Base-by-base conservation (phyloP, 371 early-diverging fungal species). In the Haplosporangium sp. region DNA sequence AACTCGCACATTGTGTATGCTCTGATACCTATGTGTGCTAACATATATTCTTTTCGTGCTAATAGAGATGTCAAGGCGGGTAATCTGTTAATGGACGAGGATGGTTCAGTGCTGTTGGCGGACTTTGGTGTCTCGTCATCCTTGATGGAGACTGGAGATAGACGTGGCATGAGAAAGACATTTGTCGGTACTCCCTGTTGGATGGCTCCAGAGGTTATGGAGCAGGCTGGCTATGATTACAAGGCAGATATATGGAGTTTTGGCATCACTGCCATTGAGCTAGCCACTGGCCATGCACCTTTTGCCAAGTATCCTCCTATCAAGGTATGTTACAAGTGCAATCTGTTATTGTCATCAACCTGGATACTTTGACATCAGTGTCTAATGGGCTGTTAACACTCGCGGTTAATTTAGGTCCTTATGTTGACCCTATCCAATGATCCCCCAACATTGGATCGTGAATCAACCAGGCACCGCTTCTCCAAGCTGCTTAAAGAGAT, bases 171-270 rank as follows among this genome's bases (percentile, higher is more conserved):
- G 74, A 79, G 96, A 68, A 94, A 93, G 83, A 96, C 96, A 0
- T 96, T 96, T 90, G 96, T 95, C 13, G 96, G 95, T 16, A 95
- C 95, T 63, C 95, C 95, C 16, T 95, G 95, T 68, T 95, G 94
- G 95, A 97, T 97, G 94, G 96, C 95, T 10, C 94, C 94, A 10
- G 94, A 88, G 62, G 84, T 85, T 23, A 86, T 87, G 86, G 84
- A 84, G 53, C 87, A 73, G 73, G 86, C 89, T 9, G 93, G 91
- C 7, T 96, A 97, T 80, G 93, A 94, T 68, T 92, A 88, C 73
- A 94, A 94, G 80, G 97, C 96, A 0, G 97, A 97, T 79, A 95
- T 95, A 58, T 97, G 96, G 95, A 92, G 92, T 62, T 94, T 96
- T 83, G 97, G 97, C 58, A 95, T 97, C 46, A 95, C 96, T 8